Evolutionary conservation across 345 rosid genomes (phyloP).

Genomic region (Citrus inodora): DNA sequence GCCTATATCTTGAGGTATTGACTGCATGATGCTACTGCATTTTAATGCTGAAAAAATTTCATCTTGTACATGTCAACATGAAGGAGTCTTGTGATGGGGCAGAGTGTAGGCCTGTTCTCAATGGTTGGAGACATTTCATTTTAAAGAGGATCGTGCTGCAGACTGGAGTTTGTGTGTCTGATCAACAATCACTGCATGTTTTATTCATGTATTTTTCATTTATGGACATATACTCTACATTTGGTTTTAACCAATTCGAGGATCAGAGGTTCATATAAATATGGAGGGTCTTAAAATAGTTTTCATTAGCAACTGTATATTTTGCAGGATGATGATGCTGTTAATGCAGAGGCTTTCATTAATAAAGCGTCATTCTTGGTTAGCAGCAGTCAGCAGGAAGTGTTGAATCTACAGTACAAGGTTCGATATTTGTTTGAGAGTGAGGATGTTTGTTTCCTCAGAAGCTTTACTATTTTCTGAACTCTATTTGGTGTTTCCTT

Average conservation of each 20-base stretch:
- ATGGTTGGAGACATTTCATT: neutral
- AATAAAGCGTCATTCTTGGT: slow-evolving; percentile 97
- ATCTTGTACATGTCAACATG: neutral
- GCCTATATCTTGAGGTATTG: slow-evolving; percentile 91
- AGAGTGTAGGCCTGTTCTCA: neutral
- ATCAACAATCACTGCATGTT: neutral
- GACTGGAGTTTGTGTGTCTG: neutral
- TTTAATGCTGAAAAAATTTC: neutral
- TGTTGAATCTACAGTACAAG: slow-evolving; percentile 85
- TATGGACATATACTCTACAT: neutral
- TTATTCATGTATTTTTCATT: neutral
- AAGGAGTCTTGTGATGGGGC: neutral
- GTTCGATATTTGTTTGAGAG: slow-evolving; percentile 27
- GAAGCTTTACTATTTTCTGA: slow-evolving; percentile 10
- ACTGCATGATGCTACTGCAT: slow-evolving; percentile 6
- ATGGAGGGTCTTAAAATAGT: neutral
- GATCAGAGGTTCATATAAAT: neutral
- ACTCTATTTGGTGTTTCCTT: slow-evolving; percentile 1
- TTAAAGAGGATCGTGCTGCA: neutral
- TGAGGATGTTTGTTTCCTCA: neutral
- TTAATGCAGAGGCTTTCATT: slow-evolving; percentile 91
- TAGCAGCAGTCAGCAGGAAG: slow-evolving; percentile 94
- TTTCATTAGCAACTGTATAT: slow-evolving; percentile 9
- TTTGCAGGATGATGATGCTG: slow-evolving; percentile 97
- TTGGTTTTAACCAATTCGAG: neutral